Conservation (phyloP, 371 early-diverging fungal genomes). For the Mortierella sp. region DNA sequence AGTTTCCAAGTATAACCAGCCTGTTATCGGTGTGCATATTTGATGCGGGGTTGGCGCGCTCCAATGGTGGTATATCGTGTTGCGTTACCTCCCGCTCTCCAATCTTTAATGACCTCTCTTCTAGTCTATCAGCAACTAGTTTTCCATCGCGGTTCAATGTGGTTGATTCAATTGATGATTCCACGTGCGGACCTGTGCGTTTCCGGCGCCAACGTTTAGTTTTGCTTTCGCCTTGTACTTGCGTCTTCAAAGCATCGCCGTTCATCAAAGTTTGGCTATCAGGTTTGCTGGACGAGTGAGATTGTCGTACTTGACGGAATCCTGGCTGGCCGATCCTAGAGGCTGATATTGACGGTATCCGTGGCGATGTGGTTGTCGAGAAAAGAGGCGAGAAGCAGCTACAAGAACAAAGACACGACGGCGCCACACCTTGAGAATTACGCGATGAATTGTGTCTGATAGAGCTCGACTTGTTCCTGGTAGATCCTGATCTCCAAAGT, state of each 20-base stretch:
- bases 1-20: constrained; percentile 15
- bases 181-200: background rate
- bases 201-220: background rate
- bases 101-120: background rate
- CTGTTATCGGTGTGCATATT: background rate
- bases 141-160: background rate
- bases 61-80: background rate
- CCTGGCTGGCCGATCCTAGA: background rate
- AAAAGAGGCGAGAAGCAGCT: constrained; percentile 4
- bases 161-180: background rate
- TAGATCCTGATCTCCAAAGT: background rate
- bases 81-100: background rate
- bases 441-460: background rate
- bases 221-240: background rate
- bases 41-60: background rate
- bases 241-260: background rate
- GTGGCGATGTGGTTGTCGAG: background rate
- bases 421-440: background rate
- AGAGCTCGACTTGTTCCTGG: background rate
- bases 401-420: background rate
- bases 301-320: constrained; percentile 13
- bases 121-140: background rate
- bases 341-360: background rate
- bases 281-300: constrained; percentile 6
- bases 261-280: background rate